Evolutionary conservation across 331 rosid species (phyloP).

Genomic region (Erythrophleum ivorense): DNA sequence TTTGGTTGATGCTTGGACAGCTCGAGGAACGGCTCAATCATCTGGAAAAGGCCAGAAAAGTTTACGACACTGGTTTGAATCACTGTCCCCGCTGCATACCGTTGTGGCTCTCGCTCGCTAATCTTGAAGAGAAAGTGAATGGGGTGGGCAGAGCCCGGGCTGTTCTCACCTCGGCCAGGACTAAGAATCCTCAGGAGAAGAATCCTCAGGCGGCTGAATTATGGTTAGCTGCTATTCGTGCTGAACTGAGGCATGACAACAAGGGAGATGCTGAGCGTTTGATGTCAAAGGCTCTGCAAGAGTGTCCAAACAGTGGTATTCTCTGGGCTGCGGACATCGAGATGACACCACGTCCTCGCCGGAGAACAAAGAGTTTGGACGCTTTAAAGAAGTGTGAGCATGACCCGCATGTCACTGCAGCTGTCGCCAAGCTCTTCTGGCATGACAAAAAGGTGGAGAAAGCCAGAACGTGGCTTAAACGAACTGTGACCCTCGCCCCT

Average conservation of each 20-base stretch:
- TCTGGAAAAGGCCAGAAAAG: too few relatives aligned
- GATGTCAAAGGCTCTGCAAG: conserved; percentile 75
- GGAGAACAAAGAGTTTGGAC: conserved; percentile 65
- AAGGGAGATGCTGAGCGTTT: conserved; percentile 63
- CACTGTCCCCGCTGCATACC: conserved; percentile 53
- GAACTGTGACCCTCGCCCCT: conserved; percentile 69
- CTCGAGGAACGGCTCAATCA: conserved; percentile 64
- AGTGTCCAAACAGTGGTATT: conserved; percentile 63
- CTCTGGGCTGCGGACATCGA: conserved; percentile 69
- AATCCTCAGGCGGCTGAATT: conserved; percentile 65
- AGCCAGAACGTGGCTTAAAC: conserved; percentile 65
- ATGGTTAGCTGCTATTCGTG: conserved; percentile 67
- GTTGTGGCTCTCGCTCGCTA: conserved; percentile 63
- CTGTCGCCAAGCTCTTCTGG: conserved; percentile 73
- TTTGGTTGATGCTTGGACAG: conserved; percentile 77
- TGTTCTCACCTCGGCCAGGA: conserved; percentile 65
- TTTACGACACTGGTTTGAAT: too few relatives aligned
- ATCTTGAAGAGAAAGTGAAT: conserved; percentile 64
- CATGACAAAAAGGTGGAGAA: conserved; percentile 70
- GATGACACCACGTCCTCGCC: conserved; percentile 71
- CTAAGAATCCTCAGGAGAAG: too few relatives aligned
- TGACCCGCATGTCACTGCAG: conserved; percentile 68
- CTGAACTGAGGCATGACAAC: conserved; percentile 61
- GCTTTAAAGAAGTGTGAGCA: too few relatives aligned
- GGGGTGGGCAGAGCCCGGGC: conserved; percentile 74